These are phyloP conservation scores for Pythium myriotylum DNA, from an alignment of 352 stramenopile genomes.

Conservation along the genomic window DNA sequence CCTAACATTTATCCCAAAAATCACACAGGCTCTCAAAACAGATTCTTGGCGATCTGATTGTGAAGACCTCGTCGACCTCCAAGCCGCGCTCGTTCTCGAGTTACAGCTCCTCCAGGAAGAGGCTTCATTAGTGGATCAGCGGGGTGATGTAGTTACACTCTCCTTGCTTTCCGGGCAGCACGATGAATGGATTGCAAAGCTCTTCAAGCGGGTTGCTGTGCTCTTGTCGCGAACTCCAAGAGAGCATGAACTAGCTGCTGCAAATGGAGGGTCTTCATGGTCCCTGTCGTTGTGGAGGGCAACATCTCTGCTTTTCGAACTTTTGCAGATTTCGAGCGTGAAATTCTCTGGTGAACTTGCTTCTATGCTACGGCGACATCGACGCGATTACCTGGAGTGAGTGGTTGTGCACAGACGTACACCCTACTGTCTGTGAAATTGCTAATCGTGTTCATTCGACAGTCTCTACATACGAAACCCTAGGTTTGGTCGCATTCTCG, in stretches of 20 bases:
- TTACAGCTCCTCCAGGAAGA: constrained; percentile 42
- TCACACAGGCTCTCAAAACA: background rate
- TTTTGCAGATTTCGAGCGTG: constrained; percentile 30
- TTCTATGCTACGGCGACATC: constrained; percentile 29
- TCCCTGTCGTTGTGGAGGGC: constrained; percentile 56
- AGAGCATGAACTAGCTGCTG: constrained; percentile 12
- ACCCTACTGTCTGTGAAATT: no score
- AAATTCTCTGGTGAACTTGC: constrained; percentile 19
- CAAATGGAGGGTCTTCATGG: constrained; percentile 23
- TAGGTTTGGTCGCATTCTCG: constrained; percentile 33
- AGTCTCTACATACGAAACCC: constrained; percentile 55
- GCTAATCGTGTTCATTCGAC: background rate
- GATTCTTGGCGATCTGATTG: constrained; percentile 9
- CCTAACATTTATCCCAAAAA: background rate
- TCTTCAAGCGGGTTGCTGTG: constrained; percentile 52
- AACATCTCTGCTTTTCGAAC: constrained; percentile 40
- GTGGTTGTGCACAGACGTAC: no score
- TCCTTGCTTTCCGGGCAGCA: background rate
- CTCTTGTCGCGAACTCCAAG: constrained; percentile 21
- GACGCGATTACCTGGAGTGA: constrained; percentile 58
- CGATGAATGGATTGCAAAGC: constrained; percentile 25
- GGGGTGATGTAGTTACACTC: background rate
- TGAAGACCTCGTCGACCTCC: constrained; percentile 51
- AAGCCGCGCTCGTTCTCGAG: constrained; percentile 51
- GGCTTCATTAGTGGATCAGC: constrained; percentile 20